Evolutionary conservation across 2,329 filamentous ascomycete species (phyloP).

Genomic region (Tolypocladium sp.): DNA sequence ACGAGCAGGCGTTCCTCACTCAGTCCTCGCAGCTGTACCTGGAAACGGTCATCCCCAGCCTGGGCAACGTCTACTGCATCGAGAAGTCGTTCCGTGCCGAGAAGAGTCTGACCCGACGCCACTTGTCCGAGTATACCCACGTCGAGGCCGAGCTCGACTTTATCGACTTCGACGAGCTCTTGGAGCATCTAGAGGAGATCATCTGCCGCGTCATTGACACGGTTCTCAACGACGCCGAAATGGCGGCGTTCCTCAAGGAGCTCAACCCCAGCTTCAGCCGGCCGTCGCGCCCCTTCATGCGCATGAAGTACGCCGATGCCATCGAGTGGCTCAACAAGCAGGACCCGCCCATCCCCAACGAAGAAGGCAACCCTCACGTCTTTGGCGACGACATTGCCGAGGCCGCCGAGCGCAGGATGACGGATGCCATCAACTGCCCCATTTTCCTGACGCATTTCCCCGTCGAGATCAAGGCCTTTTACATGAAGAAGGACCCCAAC

Average conservation of each 20-base stretch:
- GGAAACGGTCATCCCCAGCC: slow-evolving; percentile 81
- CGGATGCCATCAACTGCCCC: slow-evolving; percentile 87
- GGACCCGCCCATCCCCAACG: slow-evolving; percentile 67
- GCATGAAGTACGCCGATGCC: slow-evolving; percentile 91
- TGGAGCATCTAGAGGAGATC: slow-evolving; percentile 77
- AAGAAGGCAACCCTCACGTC: slow-evolving; percentile 78
- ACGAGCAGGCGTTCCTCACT: slow-evolving; percentile 83
- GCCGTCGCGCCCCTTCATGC: slow-evolving; percentile 78
- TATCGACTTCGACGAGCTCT: slow-evolving; percentile 83
- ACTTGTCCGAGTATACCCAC: slow-evolving; percentile 94
- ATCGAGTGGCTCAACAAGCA: slow-evolving; percentile 90
- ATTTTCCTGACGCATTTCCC: slow-evolving; percentile 98
- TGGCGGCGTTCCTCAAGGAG: slow-evolving; percentile 65
- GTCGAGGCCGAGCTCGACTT: slow-evolving; percentile 95
- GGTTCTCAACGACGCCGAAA: slow-evolving; percentile 62
- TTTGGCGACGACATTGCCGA: slow-evolving; percentile 98
- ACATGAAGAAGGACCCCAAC: slow-evolving; percentile 83
- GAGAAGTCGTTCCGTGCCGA: slow-evolving; percentile 98
- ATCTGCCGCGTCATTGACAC: slow-evolving; percentile 79
- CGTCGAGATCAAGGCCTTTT: slow-evolving; percentile 95
- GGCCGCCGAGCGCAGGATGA: slow-evolving; percentile 94
- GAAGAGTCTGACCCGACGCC: slow-evolving; percentile 87
- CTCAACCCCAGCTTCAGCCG: slow-evolving; percentile 86
- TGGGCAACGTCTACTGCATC: slow-evolving; percentile 95
- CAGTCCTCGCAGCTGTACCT: slow-evolving; percentile 97